phyloP scores from a whole-genome alignment of 352 stramenopile genomes.

The Thraustochytrium sp. region DNA sequence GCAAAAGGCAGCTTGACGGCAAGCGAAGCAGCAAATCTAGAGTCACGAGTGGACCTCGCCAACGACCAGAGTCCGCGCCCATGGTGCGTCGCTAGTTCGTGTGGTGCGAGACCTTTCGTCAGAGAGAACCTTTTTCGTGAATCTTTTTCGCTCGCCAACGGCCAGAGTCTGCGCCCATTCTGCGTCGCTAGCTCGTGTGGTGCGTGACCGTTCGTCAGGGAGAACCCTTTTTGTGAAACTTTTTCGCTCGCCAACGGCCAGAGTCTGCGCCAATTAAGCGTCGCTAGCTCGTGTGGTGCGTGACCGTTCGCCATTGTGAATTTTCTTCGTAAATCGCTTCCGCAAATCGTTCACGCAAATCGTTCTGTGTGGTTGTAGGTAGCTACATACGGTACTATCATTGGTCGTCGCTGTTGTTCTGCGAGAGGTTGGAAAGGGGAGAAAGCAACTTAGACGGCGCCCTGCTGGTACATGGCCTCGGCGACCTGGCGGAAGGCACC shows the following conservation, averaged over 20 bases:
- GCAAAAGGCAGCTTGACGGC: not conserved
- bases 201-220: not conserved
- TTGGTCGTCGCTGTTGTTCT: no score
- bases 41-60: not conserved
- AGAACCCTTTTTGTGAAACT: no score
- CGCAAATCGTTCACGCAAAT: not conserved
- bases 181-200: no score
- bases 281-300: no score
- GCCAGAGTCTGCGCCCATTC: no score
- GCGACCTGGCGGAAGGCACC: constrained; percentile 92
- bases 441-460: constrained; percentile 74
- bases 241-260: no score
- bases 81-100: not conserved
- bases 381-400: no score
- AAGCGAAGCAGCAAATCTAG: not conserved
- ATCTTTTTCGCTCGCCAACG: no score
- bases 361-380: no score
- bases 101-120: not conserved
- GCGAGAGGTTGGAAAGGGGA: no score
- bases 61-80: not conserved
- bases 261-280: no score
- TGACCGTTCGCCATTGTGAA: not conserved
- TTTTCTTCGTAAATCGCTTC: not conserved
- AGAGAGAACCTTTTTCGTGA: not conserved
- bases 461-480: constrained; percentile 92